Conservation (phyloP, 805 yeast species). For the Debaryomyces prosopidis region DNA sequence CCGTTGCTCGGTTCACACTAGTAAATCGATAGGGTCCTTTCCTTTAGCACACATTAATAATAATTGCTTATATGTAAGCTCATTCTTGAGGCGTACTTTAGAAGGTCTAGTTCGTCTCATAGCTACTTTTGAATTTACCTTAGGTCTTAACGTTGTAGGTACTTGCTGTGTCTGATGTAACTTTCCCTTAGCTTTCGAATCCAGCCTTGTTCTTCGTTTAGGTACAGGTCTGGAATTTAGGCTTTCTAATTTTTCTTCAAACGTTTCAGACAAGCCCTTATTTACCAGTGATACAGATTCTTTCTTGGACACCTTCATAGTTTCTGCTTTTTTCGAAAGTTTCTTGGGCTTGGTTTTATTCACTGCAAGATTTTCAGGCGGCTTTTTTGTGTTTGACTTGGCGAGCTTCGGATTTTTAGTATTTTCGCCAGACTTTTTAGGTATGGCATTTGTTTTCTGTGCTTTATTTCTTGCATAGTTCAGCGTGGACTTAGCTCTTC, state of each 20-base stretch:
- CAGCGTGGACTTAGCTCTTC: too few species aligned
- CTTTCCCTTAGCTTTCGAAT: neutral
- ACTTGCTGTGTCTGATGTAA: neutral
- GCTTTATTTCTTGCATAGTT: too few species aligned
- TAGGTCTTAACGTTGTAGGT: too few species aligned
- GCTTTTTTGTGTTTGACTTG: too few species aligned
- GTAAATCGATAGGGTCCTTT: slow-evolving; percentile 15
- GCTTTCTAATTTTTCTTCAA: neutral
- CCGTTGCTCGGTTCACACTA: neutral
- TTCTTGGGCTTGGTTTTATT: too few species aligned
- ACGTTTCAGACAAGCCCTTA: neutral
- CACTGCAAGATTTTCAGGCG: too few species aligned
- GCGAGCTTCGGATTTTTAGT: too few species aligned
- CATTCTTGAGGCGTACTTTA: neutral
- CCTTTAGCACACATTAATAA: slow-evolving; percentile 8
- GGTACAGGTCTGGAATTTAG: too few species aligned
- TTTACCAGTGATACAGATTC: neutral
- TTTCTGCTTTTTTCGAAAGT: neutral
- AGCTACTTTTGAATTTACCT: neutral
- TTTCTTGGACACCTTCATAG: neutral
- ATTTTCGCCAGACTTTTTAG: too few species aligned
- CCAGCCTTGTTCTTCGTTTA: neutral
- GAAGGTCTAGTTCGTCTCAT: neutral
- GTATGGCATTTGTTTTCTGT: too few species aligned
- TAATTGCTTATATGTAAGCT: slow-evolving; percentile 7